Evolutionary conservation across 257 asterid genomes (phyloP).

Genomic region (Scutellaria barbata): DNA sequence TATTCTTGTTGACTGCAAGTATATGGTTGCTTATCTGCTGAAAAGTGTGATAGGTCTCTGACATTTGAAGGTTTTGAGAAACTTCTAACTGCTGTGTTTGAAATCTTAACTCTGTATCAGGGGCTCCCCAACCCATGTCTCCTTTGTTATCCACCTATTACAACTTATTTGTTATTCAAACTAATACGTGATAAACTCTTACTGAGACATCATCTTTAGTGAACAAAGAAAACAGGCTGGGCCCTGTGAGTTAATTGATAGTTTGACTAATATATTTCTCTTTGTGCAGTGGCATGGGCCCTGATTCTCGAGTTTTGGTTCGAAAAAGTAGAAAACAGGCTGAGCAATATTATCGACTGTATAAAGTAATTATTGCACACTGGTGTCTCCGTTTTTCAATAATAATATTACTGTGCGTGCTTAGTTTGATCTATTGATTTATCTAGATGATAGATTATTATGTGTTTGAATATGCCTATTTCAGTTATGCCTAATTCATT

Average conservation of each 20-base stretch:
- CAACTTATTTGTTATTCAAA: background rate
- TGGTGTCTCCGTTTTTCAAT: conserved; percentile 9
- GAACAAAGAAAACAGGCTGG: too few relatives aligned
- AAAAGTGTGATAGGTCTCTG: conserved; percentile 2
- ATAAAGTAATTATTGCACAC: conserved; percentile 61
- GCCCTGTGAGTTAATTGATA: conserved; percentile 20
- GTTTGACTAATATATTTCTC: conserved; percentile 24
- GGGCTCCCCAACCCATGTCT: conserved; percentile 12
- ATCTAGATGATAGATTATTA: conserved; percentile 33
- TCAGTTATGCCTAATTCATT: conserved; percentile 33
- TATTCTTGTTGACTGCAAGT: conserved; percentile 15
- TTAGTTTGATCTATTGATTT: background rate
- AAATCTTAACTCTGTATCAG: background rate
- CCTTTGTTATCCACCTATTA: background rate
- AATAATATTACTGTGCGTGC: background rate
- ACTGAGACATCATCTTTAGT: conserved; percentile 14
- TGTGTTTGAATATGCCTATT: conserved; percentile 1
- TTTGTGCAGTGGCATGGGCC: conserved; percentile 98
- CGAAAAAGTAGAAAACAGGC: conserved; percentile 99
- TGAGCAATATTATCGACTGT: conserved; percentile 86
- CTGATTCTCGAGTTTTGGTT: conserved; percentile 97
- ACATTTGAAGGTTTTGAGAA: background rate
- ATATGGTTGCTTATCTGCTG: conserved; percentile 14
- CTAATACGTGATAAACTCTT: background rate
- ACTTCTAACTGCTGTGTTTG: background rate